phyloP scores from a whole-genome alignment of 2,329 filamentous ascomycete genomes.

The Lasiodiplodia gonubiensis region DNA sequence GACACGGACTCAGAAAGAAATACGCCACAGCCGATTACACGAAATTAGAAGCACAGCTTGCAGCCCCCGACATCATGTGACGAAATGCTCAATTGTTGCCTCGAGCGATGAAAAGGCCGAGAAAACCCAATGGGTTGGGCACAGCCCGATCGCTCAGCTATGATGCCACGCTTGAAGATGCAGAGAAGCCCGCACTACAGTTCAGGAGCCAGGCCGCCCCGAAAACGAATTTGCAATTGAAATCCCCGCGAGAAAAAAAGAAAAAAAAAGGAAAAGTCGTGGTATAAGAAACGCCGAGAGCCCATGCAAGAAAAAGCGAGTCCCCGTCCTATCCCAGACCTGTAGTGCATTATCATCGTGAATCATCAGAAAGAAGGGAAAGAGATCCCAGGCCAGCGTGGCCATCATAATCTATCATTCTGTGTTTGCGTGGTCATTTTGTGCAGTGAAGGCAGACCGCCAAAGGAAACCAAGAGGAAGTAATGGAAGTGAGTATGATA shows the following conservation, averaged over 20 bases:
- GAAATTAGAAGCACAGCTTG: not conserved
- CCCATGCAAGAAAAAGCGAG: conserved; percentile 14
- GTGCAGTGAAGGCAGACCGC: not conserved
- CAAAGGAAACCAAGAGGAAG: not conserved
- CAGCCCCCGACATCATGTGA: not conserved
- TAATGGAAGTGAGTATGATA: not conserved
- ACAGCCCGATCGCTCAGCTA: not conserved
- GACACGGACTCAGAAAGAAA: not conserved
- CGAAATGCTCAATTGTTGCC: not conserved
- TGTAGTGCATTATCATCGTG: not conserved
- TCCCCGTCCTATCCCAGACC: not conserved
- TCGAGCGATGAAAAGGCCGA: not conserved
- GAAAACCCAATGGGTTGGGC: not conserved
- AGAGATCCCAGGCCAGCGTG: conserved; percentile 13
- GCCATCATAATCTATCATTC: conserved; percentile 23
- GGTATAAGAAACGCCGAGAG: conserved; percentile 7
- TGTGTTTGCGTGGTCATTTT: conserved; percentile 4
- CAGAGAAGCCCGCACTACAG: not conserved
- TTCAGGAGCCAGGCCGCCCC: not conserved
- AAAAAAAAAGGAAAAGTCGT: not conserved
- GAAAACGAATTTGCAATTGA: not conserved
- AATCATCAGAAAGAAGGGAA: conserved; percentile 12
- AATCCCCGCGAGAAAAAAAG: not conserved
- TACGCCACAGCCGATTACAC: not conserved
- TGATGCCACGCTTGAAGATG: conserved; percentile 16